Percentiles rank a stretch among this genome's conserved stretches.
These are phyloP conservation scores for Ustilago bromivora DNA, from an alignment of 1,284 basidiomycete species.

Conservation along the genomic window DNA sequence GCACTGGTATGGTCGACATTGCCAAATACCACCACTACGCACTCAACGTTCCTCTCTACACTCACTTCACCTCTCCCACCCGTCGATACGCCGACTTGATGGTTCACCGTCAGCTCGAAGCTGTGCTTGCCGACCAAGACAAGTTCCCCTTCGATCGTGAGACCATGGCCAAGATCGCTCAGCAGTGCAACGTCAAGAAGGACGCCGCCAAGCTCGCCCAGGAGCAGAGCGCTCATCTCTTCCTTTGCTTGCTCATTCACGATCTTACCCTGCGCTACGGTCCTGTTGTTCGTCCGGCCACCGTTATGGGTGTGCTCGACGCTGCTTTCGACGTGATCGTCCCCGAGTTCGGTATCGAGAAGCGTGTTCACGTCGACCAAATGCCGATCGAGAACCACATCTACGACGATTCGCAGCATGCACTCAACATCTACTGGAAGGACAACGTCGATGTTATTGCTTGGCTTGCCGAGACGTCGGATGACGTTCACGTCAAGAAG, in stretches of 20 bases:
- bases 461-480: slow-evolving; percentile 90
- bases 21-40: slow-evolving; percentile 96
- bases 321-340: slow-evolving; percentile 94
- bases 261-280: slow-evolving; percentile 94
- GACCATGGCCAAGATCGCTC: slow-evolving; percentile 94
- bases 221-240: slow-evolving; percentile 94
- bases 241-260: slow-evolving; percentile 90
- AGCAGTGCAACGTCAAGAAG: slow-evolving; percentile 79
- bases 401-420: slow-evolving; percentile 90
- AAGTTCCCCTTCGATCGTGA: slow-evolving; percentile 98
- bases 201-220: slow-evolving; percentile 90
- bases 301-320: slow-evolving; percentile 92
- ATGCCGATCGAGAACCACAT: slow-evolving; percentile 90
- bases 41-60: slow-evolving; percentile 90
- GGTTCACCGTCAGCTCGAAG: slow-evolving; percentile 95
- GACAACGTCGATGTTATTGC: slow-evolving; percentile 81
- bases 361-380: slow-evolving; percentile 97
- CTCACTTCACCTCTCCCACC: slow-evolving; percentile 83
- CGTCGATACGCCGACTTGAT: slow-evolving; percentile 86
- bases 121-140: slow-evolving; percentile 78
- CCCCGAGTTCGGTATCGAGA: slow-evolving; percentile 96
- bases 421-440: slow-evolving; percentile 82
- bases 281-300: slow-evolving; percentile 86
- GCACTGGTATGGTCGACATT: slow-evolving; percentile 98
- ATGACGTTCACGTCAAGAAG: slow-evolving; percentile 73